Conservation (phyloP, 495 filamentous ascomycete species). For the Clohesyomyces aquaticus region DNA sequence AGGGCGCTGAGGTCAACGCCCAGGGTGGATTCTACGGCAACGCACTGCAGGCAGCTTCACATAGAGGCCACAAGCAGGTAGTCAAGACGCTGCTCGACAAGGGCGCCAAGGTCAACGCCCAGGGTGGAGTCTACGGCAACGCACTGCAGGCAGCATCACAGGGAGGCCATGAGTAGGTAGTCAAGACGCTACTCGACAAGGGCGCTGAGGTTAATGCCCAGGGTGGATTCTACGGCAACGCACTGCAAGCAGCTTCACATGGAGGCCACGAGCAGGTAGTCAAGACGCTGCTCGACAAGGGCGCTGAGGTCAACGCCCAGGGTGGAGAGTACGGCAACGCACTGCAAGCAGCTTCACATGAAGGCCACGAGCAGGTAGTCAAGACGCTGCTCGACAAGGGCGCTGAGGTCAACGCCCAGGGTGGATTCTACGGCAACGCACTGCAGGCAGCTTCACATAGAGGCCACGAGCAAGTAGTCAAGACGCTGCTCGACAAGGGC, state of each 20-base stretch:
- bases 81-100: not conserved
- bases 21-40: not conserved
- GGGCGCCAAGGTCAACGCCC: not conserved
- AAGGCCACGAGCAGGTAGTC: too few relatives aligned
- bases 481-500: too few relatives aligned
- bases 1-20: not conserved
- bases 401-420: too few relatives aligned
- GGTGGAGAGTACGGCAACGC: too few relatives aligned
- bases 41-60: not conserved
- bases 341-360: too few relatives aligned
- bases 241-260: not conserved
- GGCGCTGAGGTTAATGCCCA: not conserved
- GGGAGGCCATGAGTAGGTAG: not conserved
- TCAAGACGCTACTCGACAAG: not conserved
- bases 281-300: too few relatives aligned
- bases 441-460: too few relatives aligned
- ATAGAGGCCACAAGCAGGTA: not conserved
- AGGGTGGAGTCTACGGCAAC: not conserved
- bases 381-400: too few relatives aligned
- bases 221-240: not conserved
- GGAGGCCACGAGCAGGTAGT: too few relatives aligned
- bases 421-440: too few relatives aligned
- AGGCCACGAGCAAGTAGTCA: too few relatives aligned
- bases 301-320: too few relatives aligned
- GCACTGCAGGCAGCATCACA: not conserved